A percentile compares a stretch with the other conserved stretches of the same genome.
Evolutionary conservation across 768 basidiomycete genomes (phyloP).

Genomic region (Rhodotorula toruloides): DNA sequence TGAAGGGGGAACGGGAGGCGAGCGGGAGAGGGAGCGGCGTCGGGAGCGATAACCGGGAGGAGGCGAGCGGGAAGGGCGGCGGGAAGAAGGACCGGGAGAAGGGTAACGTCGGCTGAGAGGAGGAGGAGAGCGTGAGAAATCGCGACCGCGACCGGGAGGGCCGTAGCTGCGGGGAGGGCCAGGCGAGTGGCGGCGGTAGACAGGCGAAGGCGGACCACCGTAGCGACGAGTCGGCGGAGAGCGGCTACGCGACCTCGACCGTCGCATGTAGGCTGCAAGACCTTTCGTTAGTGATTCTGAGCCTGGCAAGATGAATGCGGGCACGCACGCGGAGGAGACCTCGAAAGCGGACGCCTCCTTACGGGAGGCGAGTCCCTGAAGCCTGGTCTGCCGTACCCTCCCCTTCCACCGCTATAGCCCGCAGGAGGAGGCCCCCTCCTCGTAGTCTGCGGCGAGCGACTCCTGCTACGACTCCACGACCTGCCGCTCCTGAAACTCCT

Average conservation of each 20-base stretch:
- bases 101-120: neutral
- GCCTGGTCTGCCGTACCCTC: neutral
- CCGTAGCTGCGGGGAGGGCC: neutral
- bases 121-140: slow-evolving; percentile 3
- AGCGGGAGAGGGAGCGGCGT: slow-evolving; percentile 5
- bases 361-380: slow-evolving; percentile 1
- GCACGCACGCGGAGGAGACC: slow-evolving; percentile 30
- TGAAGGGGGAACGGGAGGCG: slow-evolving; percentile 7
- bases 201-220: slow-evolving; percentile 12
- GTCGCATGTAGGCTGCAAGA: slow-evolving; percentile 1
- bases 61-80: neutral
- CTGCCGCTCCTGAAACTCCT: slow-evolving; percentile 21
- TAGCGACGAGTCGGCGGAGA: slow-evolving; percentile 18
- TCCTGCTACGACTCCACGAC: slow-evolving; percentile 24
- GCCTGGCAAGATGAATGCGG: too few relatives aligned
- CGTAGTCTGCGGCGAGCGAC: slow-evolving; percentile 7
- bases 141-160: neutral
- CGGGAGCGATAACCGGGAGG: neutral
- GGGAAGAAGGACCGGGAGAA: neutral
- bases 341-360: slow-evolving; percentile 9
- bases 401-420: neutral
- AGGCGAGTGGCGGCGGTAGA: slow-evolving; percentile 9
- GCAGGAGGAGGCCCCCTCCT: neutral
- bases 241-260: slow-evolving; percentile 10
- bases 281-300: neutral